Percentiles rank a stretch among this genome's conserved stretches.
phyloP scores from a whole-genome alignment of 176 grass and related monocot species.

The Poa pratensis region DNA sequence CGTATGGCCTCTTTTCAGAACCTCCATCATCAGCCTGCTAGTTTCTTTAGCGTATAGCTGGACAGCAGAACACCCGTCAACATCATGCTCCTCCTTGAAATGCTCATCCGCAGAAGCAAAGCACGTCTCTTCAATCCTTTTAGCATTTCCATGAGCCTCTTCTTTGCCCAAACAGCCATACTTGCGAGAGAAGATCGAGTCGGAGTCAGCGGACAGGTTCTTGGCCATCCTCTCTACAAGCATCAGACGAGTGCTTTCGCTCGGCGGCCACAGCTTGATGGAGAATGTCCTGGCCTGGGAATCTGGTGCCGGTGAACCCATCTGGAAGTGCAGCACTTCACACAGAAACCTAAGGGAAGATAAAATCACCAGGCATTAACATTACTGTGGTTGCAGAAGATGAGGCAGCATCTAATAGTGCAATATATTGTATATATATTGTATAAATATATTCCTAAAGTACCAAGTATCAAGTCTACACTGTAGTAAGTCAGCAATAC shows the following conservation, averaged over 20 bases:
- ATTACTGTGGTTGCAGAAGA: neutral
- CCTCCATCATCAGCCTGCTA: constrained; percentile 78
- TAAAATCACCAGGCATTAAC: neutral
- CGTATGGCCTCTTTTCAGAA: constrained; percentile 62
- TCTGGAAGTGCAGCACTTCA: constrained; percentile 19
- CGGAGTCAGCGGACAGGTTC: constrained; percentile 62
- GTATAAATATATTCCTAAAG: neutral
- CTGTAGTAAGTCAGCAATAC: neutral
- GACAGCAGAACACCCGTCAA: constrained; percentile 75
- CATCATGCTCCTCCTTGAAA: constrained; percentile 71
- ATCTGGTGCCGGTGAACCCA: constrained; percentile 43
- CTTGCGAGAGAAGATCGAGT: constrained; percentile 69
- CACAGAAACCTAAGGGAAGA: constrained; percentile 7
- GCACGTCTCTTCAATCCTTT: constrained; percentile 59
- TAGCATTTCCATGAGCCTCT: constrained; percentile 65
- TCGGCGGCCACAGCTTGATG: constrained; percentile 86
- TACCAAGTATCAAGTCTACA: neutral
- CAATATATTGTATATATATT: neutral
- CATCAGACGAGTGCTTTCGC: constrained; percentile 61
- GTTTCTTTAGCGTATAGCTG: constrained; percentile 81
- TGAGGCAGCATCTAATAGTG: neutral
- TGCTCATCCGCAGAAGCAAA: constrained; percentile 61
- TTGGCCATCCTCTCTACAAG: constrained; percentile 78
- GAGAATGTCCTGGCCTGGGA: constrained; percentile 58
- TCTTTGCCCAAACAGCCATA: constrained; percentile 71